Base-by-base conservation (phyloP, 1,284 basidiomycete genomes). In the Porodaedalea pini region DNA sequence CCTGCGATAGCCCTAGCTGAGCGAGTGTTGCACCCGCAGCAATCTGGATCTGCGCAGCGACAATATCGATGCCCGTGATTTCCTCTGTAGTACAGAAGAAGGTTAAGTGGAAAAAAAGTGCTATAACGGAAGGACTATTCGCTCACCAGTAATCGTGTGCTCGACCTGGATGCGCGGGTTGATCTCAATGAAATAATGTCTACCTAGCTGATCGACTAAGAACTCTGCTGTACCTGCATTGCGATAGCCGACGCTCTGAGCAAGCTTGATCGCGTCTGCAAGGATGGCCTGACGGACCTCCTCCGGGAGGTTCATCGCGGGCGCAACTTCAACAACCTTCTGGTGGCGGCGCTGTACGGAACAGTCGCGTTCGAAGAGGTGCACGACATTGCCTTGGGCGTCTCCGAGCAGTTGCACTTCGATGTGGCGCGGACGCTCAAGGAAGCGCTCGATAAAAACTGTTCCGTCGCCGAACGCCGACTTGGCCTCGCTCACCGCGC, bases 131-230 rank as follows among this genome's bases (percentile, higher is more conserved):
- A 43, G n/a, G 4, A 25, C n/a, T 7, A 40, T n/a, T 50, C 11
- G 70, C 81, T 58, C 63, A 90, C 91, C 92, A 63, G 93, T 95
- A 70, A 95, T 95, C 44, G 96, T 98, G 76, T 98, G 95, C 72
- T 98, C 95, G 74, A 98, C 94, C 73, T 98, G 94, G 68, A 98
- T 97, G 78, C 94, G 93, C 45, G 95, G 93, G 75, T 96, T 97
- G 67, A 95, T 98, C 74, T 99, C 96, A 70, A 99, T 98, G 76
- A 99, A 98, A 76, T 98, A 98, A 75, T 97, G 93, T 63, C 95
- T 83, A 67, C 90, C 92, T 79, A 91, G 85, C 72, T 94, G 90
- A 74, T 98, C 96, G 62, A 98, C 94, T 69, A 98, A 79, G 80
- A 97, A 96, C 74, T 98, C 94, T 47, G 92, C 94, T 34, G 96